Base-by-base conservation (phyloP, 495 filamentous ascomycete species). In the Penicillium manginii region DNA sequence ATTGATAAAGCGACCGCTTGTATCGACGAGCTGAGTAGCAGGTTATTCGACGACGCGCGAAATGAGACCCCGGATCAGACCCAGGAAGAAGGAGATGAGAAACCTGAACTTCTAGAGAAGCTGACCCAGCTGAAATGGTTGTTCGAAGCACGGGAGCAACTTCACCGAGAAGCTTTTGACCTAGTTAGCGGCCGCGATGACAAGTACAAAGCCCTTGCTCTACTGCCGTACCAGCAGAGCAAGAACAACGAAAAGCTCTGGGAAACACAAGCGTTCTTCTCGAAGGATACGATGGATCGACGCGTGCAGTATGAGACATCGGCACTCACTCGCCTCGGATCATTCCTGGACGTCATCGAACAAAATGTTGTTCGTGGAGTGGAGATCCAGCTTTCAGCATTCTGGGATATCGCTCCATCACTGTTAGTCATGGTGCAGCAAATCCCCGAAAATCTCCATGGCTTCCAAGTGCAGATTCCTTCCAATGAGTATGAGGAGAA, bases 71-170 rank as follows among this genome's bases (percentile, higher is more conserved):
- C 91, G 3, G 91, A 94, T 62, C 82, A 88, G 54, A 88, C 91
- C 1, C 93, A 97, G 64, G 92, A 96, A 71, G 93, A 96, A 72
- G 93, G 93, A 54, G 93, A 97, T 64, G 93, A 96, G 69, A 89
- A 93, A 67, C 92, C 94, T 0, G 96, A 98, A 74, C 80, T 98
- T 0, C 79, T 97, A 2, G 94, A 98, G 73, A 94, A 94, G 60
- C 81, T 98, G 4, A 98, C 94, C 0, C 85, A 96, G 23, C 79
- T 98, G 10, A 98, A 98, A 67, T 98, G 94, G 94, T 88, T 98
- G 26, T 98, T 97, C 64, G 94, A 98, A 65, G 89, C 89, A 6
- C 87, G 93, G 6, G 96, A 98, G 71, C 81, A 85, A 53, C 83
- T 98, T 5, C 88, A 97, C 68, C 84, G 87, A 5, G 88, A 91